phyloP scores from a whole-genome alignment of 2,329 filamentous ascomycete species.

The Orbilia oligospora region DNA sequence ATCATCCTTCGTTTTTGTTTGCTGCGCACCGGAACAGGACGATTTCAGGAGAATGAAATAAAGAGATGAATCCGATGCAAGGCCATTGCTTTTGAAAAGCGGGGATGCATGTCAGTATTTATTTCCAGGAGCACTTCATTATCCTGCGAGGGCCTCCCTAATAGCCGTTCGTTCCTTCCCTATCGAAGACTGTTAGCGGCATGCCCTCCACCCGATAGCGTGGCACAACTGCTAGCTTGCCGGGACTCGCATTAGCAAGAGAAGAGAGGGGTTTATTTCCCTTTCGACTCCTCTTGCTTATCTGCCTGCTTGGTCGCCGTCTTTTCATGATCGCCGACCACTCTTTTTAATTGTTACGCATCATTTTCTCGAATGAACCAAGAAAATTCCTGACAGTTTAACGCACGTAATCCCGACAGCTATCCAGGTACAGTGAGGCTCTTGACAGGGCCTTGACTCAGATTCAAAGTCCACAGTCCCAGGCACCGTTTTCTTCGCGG shows the following conservation, averaged over 20 bases:
- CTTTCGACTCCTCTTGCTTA: conserved; percentile 59
- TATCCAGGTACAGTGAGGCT: conserved; percentile 60
- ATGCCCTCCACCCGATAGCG: conserved; percentile 59
- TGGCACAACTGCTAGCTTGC: conserved; percentile 58
- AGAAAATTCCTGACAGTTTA: conserved; percentile 56
- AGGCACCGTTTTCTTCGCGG: conserved; percentile 44
- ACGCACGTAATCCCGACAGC: conserved; percentile 60
- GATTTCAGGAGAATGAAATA: conserved; percentile 52
- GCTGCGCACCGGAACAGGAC: conserved; percentile 47
- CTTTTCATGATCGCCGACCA: conserved; percentile 61
- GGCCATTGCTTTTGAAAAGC: conserved; percentile 56
- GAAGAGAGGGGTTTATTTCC: conserved; percentile 58
- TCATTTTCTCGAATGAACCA: conserved; percentile 57
- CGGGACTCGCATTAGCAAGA: conserved; percentile 55
- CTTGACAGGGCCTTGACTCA: conserved; percentile 60
- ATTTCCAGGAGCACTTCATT: conserved; percentile 49
- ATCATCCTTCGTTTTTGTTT: conserved; percentile 50
- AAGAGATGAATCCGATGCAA: conserved; percentile 49
- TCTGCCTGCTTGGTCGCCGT: conserved; percentile 60
- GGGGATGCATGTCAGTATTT: conserved; percentile 59
- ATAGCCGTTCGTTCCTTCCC: conserved; percentile 43
- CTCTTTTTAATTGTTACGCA: conserved; percentile 61
- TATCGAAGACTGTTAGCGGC: conserved; percentile 55
- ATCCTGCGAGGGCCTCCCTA: conserved; percentile 25
- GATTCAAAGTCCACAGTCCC: conserved; percentile 50